These are phyloP conservation scores for Penicillium bovifimosum DNA, from an alignment of 495 filamentous ascomycete genomes.

Conservation along the genomic window DNA sequence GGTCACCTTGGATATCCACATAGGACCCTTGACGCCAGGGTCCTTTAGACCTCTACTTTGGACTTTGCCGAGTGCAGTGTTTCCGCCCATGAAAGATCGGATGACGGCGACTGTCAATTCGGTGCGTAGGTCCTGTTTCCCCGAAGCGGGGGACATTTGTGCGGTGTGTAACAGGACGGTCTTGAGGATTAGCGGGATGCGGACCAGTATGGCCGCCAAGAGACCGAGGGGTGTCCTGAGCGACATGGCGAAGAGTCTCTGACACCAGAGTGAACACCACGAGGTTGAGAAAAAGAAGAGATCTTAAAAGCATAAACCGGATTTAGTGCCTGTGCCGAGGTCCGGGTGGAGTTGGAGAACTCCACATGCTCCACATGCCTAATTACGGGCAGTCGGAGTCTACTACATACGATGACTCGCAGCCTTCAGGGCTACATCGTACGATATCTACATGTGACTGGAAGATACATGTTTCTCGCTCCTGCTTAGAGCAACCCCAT, in stretches of 20 bases:
- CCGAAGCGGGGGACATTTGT: conserved; percentile 56
- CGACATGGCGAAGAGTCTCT: background rate
- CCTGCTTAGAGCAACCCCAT: too few species aligned
- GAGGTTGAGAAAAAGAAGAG: too few species aligned
- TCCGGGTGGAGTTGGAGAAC: background rate
- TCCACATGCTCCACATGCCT: conserved; percentile 2
- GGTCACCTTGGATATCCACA: conserved; percentile 71
- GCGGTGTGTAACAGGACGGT: conserved; percentile 64
- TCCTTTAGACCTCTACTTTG: conserved; percentile 60
- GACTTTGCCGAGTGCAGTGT: conserved; percentile 48
- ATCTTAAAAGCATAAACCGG: conserved; percentile 13
- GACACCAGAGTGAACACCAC: background rate
- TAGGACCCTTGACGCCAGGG: conserved; percentile 65
- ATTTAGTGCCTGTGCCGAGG: conserved; percentile 20
- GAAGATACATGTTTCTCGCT: too few species aligned
- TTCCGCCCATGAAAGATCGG: conserved; percentile 52
- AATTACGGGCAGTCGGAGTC: background rate
- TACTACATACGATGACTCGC: too few species aligned
- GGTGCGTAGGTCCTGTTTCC: conserved; percentile 75
- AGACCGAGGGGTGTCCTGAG: conserved; percentile 33
- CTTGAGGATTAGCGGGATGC: conserved; percentile 62
- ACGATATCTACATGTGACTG: too few species aligned
- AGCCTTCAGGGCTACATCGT: too few species aligned
- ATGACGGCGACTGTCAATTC: conserved; percentile 66
- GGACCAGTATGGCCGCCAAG: conserved; percentile 45